Evolutionary conservation across 1,284 basidiomycete species (phyloP).

Genomic region (Sphagnurus paluster): DNA sequence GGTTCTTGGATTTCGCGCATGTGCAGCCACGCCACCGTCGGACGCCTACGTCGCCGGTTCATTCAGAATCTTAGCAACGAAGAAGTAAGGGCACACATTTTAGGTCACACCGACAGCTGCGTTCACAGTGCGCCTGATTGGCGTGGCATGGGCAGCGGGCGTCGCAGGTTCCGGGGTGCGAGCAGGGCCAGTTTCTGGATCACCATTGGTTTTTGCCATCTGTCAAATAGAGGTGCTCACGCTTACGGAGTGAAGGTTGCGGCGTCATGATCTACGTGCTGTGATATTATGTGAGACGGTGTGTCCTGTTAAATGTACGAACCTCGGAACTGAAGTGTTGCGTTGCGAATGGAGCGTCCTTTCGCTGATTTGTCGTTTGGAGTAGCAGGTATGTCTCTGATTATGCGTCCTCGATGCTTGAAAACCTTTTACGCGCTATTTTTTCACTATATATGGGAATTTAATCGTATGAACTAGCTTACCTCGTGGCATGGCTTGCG

Average conservation of each 20-base stretch:
- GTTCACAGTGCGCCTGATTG: slow-evolving; percentile 38
- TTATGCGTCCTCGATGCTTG: slow-evolving; percentile 18
- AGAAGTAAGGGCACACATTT: slow-evolving; percentile 31
- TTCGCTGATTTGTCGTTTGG: slow-evolving; percentile 7
- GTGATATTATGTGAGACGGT: not conserved
- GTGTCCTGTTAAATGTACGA: not conserved
- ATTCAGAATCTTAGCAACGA: not conserved
- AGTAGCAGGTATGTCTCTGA: slow-evolving; percentile 15
- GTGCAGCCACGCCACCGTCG: slow-evolving; percentile 47
- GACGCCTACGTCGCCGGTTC: slow-evolving; percentile 30
- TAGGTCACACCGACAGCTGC: slow-evolving; percentile 35
- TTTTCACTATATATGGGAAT: not conserved
- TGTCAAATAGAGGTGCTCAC: no score
- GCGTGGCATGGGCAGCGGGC: slow-evolving; percentile 38
- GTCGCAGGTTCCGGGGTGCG: slow-evolving; percentile 46
- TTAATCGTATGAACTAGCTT: not conserved
- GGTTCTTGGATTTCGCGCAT: slow-evolving; percentile 30
- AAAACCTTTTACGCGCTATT: slow-evolving; percentile 20
- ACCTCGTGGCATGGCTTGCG: slow-evolving; percentile 52
- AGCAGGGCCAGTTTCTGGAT: slow-evolving; percentile 38
- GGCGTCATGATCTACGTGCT: slow-evolving; percentile 28
- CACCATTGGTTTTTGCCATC: not conserved
- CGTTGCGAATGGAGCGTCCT: slow-evolving; percentile 4
- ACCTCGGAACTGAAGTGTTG: slow-evolving; percentile 15
- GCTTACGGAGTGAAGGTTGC: slow-evolving; percentile 37